phyloP scores from a whole-genome alignment of 306 rosid genomes.

The Arachis hypogaea region DNA sequence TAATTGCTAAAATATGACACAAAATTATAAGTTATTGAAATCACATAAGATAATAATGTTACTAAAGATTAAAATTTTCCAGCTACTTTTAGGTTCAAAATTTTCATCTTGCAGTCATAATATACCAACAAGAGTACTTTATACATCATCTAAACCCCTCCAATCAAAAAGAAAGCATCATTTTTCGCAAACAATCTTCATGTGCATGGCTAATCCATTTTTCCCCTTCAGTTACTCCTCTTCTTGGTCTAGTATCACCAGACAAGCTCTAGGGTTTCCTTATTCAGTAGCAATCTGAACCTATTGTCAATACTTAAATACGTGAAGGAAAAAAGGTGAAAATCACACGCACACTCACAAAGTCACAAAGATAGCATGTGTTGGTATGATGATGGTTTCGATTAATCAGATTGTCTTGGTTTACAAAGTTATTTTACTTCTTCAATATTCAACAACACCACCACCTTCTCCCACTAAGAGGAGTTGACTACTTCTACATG shows the following conservation, averaged over 20 bases:
- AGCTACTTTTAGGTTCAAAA: slow-evolving; percentile 6
- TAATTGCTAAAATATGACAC: background rate
- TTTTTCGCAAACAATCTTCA: slow-evolving; percentile 7
- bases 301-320: slow-evolving; percentile 28
- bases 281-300: slow-evolving; percentile 6
- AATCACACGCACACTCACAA: slow-evolving; percentile 28
- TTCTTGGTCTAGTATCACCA: slow-evolving; percentile 1
- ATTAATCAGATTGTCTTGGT: slow-evolving; percentile 25
- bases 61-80: slow-evolving; percentile 16
- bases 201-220: slow-evolving; percentile 5
- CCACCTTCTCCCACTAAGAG: no score
- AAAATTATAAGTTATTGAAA: slow-evolving; percentile 17
- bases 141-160: slow-evolving; percentile 29
- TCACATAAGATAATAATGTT: background rate
- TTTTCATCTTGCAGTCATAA: slow-evolving; percentile 10
- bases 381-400: slow-evolving; percentile 24
- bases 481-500: no score
- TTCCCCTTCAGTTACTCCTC: background rate
- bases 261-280: slow-evolving; percentile 22
- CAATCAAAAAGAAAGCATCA: slow-evolving; percentile 23
- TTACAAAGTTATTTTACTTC: slow-evolving; percentile 11
- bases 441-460: background rate
- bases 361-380: slow-evolving; percentile 14
- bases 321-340: background rate
- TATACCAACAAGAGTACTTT: slow-evolving; percentile 13